These are phyloP conservation scores for Shiraia bambusicola DNA, from an alignment of 2,329 filamentous ascomycete genomes.

Conservation along the genomic window DNA sequence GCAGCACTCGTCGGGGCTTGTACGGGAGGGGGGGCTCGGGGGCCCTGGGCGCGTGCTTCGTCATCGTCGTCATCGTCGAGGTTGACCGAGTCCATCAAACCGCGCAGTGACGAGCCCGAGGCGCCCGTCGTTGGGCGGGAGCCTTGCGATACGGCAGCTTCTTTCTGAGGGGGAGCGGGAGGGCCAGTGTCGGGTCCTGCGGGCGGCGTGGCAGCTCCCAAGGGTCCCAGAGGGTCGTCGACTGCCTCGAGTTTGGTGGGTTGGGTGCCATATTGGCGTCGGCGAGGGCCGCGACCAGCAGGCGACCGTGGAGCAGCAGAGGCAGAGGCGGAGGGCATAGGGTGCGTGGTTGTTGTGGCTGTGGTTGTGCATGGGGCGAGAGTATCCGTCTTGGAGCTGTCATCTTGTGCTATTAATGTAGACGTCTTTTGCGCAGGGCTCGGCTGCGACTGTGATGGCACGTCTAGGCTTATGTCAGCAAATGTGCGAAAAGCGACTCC, in stretches of 20 bases:
- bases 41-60: slow-evolving; percentile 49
- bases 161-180: slow-evolving; percentile 66
- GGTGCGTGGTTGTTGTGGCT: too few relatives aligned
- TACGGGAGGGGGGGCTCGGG: slow-evolving; percentile 66
- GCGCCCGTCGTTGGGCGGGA: slow-evolving; percentile 56
- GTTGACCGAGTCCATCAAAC: slow-evolving; percentile 66
- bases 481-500: background rate
- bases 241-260: slow-evolving; percentile 77
- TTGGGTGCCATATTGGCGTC: slow-evolving; percentile 68
- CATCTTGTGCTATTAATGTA: slow-evolving; percentile 41
- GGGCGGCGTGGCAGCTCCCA: slow-evolving; percentile 65
- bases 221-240: slow-evolving; percentile 72
- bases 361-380: slow-evolving; percentile 18
- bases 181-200: slow-evolving; percentile 61
- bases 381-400: slow-evolving; percentile 34
- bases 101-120: slow-evolving; percentile 52
- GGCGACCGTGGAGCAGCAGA: slow-evolving; percentile 51
- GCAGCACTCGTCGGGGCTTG: slow-evolving; percentile 53
- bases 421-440: slow-evolving; percentile 45
- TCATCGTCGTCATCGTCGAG: slow-evolving; percentile 66
- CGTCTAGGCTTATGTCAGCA: slow-evolving; percentile 42
- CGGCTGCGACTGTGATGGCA: slow-evolving; percentile 49
- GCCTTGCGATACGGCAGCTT: slow-evolving; percentile 54
- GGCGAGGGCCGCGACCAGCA: slow-evolving; percentile 53
- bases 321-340: slow-evolving; percentile 38